These are phyloP conservation scores for Colletotrichum sp. DNA, from an alignment of 2,329 filamentous ascomycete species.

Conservation along the genomic window DNA sequence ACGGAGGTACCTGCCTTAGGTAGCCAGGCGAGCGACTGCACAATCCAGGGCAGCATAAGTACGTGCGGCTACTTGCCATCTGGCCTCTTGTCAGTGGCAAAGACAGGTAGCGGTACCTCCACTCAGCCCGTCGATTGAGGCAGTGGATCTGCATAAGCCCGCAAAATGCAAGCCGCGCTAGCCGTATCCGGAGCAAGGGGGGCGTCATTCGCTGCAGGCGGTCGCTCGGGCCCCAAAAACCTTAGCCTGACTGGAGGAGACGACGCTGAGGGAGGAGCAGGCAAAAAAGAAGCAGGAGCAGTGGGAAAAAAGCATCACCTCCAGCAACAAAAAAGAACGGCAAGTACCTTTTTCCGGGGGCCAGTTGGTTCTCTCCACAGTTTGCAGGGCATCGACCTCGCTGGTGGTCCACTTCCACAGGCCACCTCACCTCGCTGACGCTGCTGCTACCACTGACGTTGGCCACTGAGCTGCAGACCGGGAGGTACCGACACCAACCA, in stretches of 20 bases:
- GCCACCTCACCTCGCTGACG: not conserved
- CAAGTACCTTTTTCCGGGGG: not conserved
- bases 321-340: too few species aligned
- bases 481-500: not conserved
- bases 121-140: constrained; percentile 3
- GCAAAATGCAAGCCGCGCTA: not conserved
- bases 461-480: not conserved
- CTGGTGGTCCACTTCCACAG: not conserved
- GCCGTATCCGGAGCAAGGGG: not conserved
- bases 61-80: not conserved
- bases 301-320: not conserved
- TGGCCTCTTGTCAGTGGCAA: not conserved
- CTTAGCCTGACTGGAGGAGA: constrained; percentile 5
- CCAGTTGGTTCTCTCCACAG: not conserved
- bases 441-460: not conserved
- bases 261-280: not conserved
- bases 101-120: not conserved
- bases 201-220: constrained; percentile 21
- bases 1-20: constrained; percentile 1
- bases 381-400: not conserved
- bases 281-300: not conserved
- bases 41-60: not conserved
- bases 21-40: not conserved
- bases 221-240: constrained; percentile 13
- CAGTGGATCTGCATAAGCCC: constrained; percentile 16